Base-by-base conservation (phyloP, 768 basidiomycete genomes). In the Cystofilobasidium capitatum region DNA sequence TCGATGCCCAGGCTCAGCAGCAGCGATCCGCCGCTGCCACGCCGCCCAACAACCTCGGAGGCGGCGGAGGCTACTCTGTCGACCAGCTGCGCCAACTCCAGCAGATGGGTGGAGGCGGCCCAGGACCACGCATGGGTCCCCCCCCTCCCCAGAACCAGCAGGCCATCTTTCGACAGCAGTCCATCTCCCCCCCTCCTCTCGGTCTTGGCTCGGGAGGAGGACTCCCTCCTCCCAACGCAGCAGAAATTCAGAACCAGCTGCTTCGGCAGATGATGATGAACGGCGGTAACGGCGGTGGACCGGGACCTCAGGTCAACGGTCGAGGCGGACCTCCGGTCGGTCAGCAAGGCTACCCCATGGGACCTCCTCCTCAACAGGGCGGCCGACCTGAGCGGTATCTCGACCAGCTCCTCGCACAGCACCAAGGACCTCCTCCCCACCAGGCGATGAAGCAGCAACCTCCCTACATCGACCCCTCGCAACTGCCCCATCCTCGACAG, bases 181-280 rank as follows among this genome's bases (percentile, higher is more conserved):
- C 29, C 13, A 16, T 61, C 26, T 40, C 39, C 22, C 39, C 31
- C 22, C 39, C 59, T 22, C 59, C 59, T 13, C 20, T 16, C 39
- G 7, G n/a, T 16, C 9, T 57, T 35, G 9, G 26, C 55, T n/a
- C n/a, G n/a, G 26, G 26, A 16, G 59, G 59, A 35, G 17, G 40
- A 17, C 40, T 61, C 16, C 59, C 59, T 10, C 59, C 59, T 20
- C 59, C 59, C 44, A 59, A 59, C 58, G 64, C 55, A 13, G 42
- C 31, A 3, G 64, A 57, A 36, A 55, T 54, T 24, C 45, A 51
- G 36, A 63, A 63, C 36, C 54, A 65, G 35, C 29, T 65, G 40
- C 58, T 65, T 20, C 57, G 64, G 42, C 54, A 57, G 31, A 65
- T 65, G 64, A 65, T 65, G 64, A 17, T 61, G 22, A 39, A 39